Evolutionary conservation across 1,139 yeast species (phyloP).

Genomic region (Meyerozyma sp.): DNA sequence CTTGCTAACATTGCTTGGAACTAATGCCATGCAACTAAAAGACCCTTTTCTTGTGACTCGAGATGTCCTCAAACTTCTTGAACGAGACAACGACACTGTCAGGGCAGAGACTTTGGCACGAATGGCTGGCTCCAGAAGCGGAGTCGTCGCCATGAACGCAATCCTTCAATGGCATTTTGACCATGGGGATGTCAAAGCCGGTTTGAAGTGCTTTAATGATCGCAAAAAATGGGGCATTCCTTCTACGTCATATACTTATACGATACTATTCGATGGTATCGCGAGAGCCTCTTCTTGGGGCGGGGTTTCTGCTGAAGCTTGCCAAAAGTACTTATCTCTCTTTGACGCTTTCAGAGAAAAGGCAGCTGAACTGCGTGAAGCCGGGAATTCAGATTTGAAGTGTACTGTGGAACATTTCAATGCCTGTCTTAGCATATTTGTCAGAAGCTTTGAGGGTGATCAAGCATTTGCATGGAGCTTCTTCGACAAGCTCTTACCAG

Average conservation of each 20-base stretch:
- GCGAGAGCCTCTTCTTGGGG: conserved; percentile 39
- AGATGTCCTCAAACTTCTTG: conserved; percentile 48
- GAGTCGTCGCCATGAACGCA: conserved; percentile 58
- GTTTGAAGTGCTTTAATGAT: conserved; percentile 44
- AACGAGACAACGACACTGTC: conserved; percentile 35
- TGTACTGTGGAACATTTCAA: conserved; percentile 31
- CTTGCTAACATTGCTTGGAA: conserved; percentile 50
- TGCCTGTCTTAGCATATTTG: conserved; percentile 31
- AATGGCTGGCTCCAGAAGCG: conserved; percentile 39
- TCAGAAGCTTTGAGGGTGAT: conserved; percentile 27
- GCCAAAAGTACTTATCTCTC: conserved; percentile 18
- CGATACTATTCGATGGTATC: conserved; percentile 54
- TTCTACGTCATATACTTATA: conserved; percentile 47
- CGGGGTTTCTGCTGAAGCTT: conserved; percentile 15
- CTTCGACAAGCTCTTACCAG: conserved; percentile 26
- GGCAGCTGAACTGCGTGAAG: background rate
- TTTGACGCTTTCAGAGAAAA: conserved; percentile 14
- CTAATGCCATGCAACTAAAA: conserved; percentile 47
- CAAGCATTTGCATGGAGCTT: conserved; percentile 37
- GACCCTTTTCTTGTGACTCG: conserved; percentile 53
- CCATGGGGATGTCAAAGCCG: conserved; percentile 34
- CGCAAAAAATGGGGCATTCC: conserved; percentile 59
- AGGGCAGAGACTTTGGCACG: conserved; percentile 52
- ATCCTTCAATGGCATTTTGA: conserved; percentile 46
- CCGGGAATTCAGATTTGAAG: background rate